phyloP scores from a whole-genome alignment of 2,329 filamentous ascomycete species.

The Eutypa lata region DNA sequence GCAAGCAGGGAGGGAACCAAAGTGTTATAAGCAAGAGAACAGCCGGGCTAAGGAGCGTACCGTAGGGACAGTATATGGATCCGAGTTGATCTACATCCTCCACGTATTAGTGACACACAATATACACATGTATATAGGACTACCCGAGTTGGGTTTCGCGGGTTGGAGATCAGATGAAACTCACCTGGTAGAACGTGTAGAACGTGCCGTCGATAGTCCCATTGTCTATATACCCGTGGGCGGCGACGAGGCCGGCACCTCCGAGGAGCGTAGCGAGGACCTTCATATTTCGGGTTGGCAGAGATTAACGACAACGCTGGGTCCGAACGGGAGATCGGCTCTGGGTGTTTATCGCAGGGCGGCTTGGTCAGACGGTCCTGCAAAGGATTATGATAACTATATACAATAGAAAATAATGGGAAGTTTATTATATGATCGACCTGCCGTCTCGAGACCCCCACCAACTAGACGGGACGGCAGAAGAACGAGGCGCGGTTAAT shows the following conservation, averaged over 20 bases:
- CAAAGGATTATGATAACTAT: no score
- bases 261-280: conserved; percentile 26
- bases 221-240: conserved; percentile 47
- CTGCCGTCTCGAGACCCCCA: no score
- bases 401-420: no score
- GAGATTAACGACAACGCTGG: not conserved
- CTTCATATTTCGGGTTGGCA: conserved; percentile 20
- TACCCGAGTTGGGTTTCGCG: no score
- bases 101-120: conserved; percentile 1
- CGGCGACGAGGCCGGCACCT: conserved; percentile 38
- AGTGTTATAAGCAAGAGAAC: no score
- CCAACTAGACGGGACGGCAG: no score
- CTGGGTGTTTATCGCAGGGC: not conserved
- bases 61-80: conserved; percentile 41
- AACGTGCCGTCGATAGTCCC: conserved; percentile 40
- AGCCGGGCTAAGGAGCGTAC: conserved; percentile 20
- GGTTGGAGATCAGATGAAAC: not conserved
- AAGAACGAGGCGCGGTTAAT: no score
- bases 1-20: no score
- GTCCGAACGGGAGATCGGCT: not conserved
- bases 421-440: not conserved
- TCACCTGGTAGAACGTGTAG: conserved; percentile 35
- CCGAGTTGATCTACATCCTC: not conserved
- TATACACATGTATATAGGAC: not conserved
- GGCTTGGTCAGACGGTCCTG: not conserved